Conservation (phyloP, 2,329 filamentous ascomycete species). For the Alternaria alternata region DNA sequence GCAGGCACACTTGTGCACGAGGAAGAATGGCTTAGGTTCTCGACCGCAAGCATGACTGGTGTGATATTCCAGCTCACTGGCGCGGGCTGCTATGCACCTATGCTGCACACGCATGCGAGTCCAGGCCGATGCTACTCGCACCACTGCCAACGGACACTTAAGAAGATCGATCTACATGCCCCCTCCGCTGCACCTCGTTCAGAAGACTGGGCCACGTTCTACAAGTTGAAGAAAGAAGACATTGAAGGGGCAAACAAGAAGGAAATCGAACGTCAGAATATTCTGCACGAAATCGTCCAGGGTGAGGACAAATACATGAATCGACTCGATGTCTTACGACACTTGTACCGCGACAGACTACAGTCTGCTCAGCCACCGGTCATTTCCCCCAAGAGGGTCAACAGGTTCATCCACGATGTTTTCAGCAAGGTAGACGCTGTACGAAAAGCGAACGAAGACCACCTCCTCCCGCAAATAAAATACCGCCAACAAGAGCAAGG, state of each 20-base stretch:
- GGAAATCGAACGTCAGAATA: slow-evolving; percentile 92
- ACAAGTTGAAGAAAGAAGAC: slow-evolving; percentile 80
- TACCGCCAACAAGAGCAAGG: slow-evolving; percentile 97
- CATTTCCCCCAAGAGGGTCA: slow-evolving; percentile 77
- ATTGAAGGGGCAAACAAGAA: slow-evolving; percentile 78
- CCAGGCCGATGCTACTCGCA: slow-evolving; percentile 88
- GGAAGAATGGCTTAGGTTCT: slow-evolving; percentile 98
- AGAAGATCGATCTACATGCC: slow-evolving; percentile 88
- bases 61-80: slow-evolving; percentile 94
- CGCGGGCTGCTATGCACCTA: slow-evolving; percentile 87
- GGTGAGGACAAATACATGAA: slow-evolving; percentile 92
- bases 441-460: slow-evolving; percentile 89
- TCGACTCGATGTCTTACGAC: slow-evolving; percentile 83
- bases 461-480: slow-evolving; percentile 90
- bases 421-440: slow-evolving; percentile 92
- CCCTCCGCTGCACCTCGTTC: slow-evolving; percentile 71
- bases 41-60: slow-evolving; percentile 79
- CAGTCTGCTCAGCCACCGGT: slow-evolving; percentile 77
- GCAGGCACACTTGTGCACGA: slow-evolving; percentile 82
- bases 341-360: slow-evolving; percentile 86
- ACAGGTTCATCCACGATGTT: slow-evolving; percentile 82
- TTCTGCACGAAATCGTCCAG: slow-evolving; percentile 92
- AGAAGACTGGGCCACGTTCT: slow-evolving; percentile 90
- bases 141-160: slow-evolving; percentile 91
- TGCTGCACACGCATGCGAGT: slow-evolving; percentile 73